A percentile compares a stretch with the other conserved stretches of the same genome.
phyloP scores from a whole-genome alignment of 441 rosid species.

The Corymbia citriodora region DNA sequence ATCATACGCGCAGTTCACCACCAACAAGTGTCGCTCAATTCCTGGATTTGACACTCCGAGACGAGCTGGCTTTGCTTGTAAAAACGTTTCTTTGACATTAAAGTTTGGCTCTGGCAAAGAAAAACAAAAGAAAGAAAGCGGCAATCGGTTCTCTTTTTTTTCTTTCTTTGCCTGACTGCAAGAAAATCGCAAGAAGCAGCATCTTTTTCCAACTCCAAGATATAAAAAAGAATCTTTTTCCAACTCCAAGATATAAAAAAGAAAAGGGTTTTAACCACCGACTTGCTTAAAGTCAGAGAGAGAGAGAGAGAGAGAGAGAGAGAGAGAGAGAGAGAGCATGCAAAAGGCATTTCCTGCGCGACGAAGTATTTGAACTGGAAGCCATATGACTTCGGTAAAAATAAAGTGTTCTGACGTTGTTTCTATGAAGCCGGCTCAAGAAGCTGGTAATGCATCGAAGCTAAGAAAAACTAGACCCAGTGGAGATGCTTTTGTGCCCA shows the following conservation, averaged over 20 bases:
- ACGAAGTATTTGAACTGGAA: not conserved
- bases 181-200: not conserved
- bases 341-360: not conserved
- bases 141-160: not conserved
- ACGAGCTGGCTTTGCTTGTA: not conserved
- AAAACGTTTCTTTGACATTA: not conserved
- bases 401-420: not conserved
- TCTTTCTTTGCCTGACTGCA: not conserved
- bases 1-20: not conserved
- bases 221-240: not conserved
- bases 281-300: not conserved
- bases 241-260: not conserved
- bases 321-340: not conserved
- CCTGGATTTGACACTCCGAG: not conserved
- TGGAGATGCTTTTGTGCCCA: constrained; percentile 27
- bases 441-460: not conserved
- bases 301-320: no score
- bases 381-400: not conserved
- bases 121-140: not conserved
- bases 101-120: not conserved
- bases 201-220: not conserved
- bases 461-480: not conserved
- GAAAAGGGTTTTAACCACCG: not conserved
- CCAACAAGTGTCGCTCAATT: not conserved
- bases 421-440: not conserved